Conservation (phyloP, 495 filamentous ascomycete genomes). For the Penicillium diatomitis region DNA sequence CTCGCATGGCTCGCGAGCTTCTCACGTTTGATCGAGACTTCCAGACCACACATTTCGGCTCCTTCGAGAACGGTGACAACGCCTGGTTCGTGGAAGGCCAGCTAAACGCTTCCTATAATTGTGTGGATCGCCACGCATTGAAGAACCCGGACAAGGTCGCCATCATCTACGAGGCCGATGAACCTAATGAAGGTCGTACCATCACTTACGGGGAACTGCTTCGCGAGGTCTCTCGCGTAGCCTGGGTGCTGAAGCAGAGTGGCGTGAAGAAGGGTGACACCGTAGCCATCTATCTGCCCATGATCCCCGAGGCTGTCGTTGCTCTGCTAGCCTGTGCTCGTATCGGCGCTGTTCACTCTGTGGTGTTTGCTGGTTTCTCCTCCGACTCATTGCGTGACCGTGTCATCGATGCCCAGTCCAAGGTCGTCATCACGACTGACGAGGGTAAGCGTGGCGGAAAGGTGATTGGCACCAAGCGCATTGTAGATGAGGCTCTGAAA, state of each 20-base stretch:
- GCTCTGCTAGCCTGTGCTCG: conserved; percentile 85
- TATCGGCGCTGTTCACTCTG: conserved; percentile 95
- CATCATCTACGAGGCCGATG: conserved; percentile 98
- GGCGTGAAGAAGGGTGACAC: conserved; percentile 97
- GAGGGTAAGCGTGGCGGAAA: conserved; percentile 98
- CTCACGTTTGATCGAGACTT: conserved; percentile 88
- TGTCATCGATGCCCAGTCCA: conserved; percentile 80
- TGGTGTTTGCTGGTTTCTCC: conserved; percentile 98
- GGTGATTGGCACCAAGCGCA: conserved; percentile 97
- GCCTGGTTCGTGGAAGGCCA: conserved; percentile 93
- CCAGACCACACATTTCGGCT: conserved; percentile 76
- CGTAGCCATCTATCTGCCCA: conserved; percentile 94
- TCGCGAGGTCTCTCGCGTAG: conserved; percentile 78
- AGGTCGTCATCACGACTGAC: conserved; percentile 91
- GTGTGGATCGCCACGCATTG: conserved; percentile 89
- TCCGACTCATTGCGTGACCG: conserved; percentile 94
- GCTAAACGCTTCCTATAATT: conserved; percentile 95
- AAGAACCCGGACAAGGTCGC: conserved; percentile 86
- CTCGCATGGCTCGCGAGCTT: conserved; percentile 71
- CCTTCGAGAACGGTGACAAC: conserved; percentile 70
- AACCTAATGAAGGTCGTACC: conserved; percentile 74
- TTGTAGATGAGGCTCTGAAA: conserved; percentile 96
- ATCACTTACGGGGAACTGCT: conserved; percentile 93
- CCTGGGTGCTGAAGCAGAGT: conserved; percentile 82
- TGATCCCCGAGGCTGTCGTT: conserved; percentile 94